These are phyloP conservation scores for Ambrosiella beaveri DNA, from an alignment of 2,329 filamentous ascomycete genomes.

Conservation along the genomic window DNA sequence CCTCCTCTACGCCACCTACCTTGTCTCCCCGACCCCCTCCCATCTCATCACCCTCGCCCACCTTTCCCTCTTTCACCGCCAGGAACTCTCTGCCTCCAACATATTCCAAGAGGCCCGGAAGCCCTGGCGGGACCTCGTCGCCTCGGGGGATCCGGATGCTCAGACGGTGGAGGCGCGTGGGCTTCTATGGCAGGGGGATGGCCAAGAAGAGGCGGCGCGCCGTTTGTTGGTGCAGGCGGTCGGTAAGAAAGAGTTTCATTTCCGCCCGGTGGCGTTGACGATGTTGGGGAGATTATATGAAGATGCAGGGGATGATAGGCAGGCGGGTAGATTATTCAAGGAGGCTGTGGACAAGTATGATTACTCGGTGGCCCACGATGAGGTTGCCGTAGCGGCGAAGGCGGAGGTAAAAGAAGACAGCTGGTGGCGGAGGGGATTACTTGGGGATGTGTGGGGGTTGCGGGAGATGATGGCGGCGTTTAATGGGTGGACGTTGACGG, in stretches of 20 bases:
- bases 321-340: background rate
- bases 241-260: background rate
- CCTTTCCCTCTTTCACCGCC: background rate
- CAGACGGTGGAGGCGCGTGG: background rate
- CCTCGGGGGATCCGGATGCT: background rate
- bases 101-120: background rate
- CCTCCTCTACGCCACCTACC: background rate
- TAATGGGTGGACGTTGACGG: background rate
- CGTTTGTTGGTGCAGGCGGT: background rate
- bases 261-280: background rate
- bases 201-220: background rate
- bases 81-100: background rate
- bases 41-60: background rate
- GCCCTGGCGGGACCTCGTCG: background rate
- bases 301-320: background rate
- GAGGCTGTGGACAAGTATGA: background rate
- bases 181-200: background rate
- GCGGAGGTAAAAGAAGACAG: no score
- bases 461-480: background rate
- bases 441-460: background rate
- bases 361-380: background rate
- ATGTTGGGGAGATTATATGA: background rate
- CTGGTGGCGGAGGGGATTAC: background rate
- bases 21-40: background rate
- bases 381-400: no score